These are phyloP conservation scores for Saccharomycopsis microspora DNA, from an alignment of 805 yeast genomes.

Conservation along the genomic window DNA sequence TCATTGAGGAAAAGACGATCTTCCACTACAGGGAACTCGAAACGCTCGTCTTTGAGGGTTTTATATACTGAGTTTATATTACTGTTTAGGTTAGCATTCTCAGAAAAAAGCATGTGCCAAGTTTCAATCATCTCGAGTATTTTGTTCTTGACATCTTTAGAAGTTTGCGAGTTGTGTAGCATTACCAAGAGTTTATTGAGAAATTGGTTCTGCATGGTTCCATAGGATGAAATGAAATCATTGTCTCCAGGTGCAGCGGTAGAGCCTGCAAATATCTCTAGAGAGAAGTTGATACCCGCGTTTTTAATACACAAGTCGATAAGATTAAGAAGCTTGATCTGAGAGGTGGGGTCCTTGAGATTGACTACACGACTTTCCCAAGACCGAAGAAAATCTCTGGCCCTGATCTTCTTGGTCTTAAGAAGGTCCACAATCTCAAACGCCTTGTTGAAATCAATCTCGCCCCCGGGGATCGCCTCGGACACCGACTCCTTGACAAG, in stretches of 20 bases:
- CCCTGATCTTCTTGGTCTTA: slow-evolving; percentile 65
- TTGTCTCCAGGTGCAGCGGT: background rate
- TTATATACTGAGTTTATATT: slow-evolving; percentile 46
- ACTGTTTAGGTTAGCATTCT: slow-evolving; percentile 52
- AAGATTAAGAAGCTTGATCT: slow-evolving; percentile 53
- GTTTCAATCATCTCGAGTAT: slow-evolving; percentile 58
- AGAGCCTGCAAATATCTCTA: slow-evolving; percentile 70
- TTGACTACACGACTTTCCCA: slow-evolving; percentile 60
- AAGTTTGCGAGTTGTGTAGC: slow-evolving; percentile 26
- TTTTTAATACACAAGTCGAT: slow-evolving; percentile 85
- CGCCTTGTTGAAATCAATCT: slow-evolving; percentile 52
- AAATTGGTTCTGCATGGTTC: slow-evolving; percentile 9
- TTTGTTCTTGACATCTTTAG: slow-evolving; percentile 44
- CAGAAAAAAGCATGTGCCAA: slow-evolving; percentile 67
- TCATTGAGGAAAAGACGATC: slow-evolving; percentile 27
- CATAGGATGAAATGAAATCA: slow-evolving; percentile 7
- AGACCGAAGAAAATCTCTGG: slow-evolving; percentile 79
- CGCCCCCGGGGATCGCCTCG: slow-evolving; percentile 69
- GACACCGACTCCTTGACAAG: slow-evolving; percentile 57
- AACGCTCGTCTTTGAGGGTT: slow-evolving; percentile 49
- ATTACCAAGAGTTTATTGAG: slow-evolving; percentile 20
- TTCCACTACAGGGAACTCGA: slow-evolving; percentile 47
- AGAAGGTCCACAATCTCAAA: slow-evolving; percentile 82
- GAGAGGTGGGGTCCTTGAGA: slow-evolving; percentile 69
- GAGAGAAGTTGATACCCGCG: slow-evolving; percentile 78